phyloP scores from a whole-genome alignment of 495 filamentous ascomycete species.

The Lophiotrema nucula region DNA sequence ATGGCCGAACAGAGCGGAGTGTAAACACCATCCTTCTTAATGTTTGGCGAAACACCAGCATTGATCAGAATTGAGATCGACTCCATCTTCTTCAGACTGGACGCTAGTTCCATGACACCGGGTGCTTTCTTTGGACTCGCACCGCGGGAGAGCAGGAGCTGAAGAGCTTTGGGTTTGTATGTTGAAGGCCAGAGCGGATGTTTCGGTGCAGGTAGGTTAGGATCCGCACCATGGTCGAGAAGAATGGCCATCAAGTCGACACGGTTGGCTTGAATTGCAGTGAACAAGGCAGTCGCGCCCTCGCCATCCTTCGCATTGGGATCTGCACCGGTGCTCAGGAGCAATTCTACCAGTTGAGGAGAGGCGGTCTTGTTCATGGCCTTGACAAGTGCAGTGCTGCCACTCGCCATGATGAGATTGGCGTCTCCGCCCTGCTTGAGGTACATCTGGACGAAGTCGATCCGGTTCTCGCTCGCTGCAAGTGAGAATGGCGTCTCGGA shows the following conservation, averaged over 20 bases:
- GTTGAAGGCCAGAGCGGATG: constrained; percentile 51
- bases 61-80: constrained; percentile 52
- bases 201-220: constrained; percentile 52
- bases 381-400: constrained; percentile 49
- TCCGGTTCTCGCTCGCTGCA: constrained; percentile 41
- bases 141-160: constrained; percentile 45
- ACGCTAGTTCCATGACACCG: constrained; percentile 51
- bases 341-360: constrained; percentile 45
- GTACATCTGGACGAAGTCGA: constrained; percentile 47
- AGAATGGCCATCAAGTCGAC: constrained; percentile 39
- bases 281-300: constrained; percentile 51
- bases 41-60: constrained; percentile 51
- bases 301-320: constrained; percentile 52
- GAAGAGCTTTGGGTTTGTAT: constrained; percentile 43
- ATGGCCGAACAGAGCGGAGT: constrained; percentile 58
- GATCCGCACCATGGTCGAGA: constrained; percentile 44
- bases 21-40: constrained; percentile 57
- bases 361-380: constrained; percentile 49
- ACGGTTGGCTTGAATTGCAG: constrained; percentile 44
- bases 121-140: constrained; percentile 48
- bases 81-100: constrained; percentile 49
- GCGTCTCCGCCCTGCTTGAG: constrained; percentile 51
- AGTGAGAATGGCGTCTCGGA: constrained; percentile 46
- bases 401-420: constrained; percentile 45
- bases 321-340: constrained; percentile 51